Evolutionary conservation across 208 protist genomes (phyloP), one percentile per base, ranked within the genome.

Genomic region (Angomonas ambiguus): DNA sequence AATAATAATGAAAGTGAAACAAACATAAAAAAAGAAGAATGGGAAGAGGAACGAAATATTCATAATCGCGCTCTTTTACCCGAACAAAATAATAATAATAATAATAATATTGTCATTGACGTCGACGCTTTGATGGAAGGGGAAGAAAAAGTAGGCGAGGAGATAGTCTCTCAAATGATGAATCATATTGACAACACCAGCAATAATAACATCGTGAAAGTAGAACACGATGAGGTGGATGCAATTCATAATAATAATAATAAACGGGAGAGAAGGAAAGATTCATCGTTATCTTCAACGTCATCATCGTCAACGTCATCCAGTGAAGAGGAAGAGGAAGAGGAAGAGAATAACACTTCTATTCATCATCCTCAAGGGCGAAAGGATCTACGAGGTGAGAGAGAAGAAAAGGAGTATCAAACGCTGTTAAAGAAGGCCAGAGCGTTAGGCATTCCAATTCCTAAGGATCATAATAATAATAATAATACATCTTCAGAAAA

Each of bases 81-180:
- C 13, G 22, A 25, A 11, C 11, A 34, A 27, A 34, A 22, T 65
- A 65, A 38, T 41, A 38, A 41, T 27, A 33, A 22, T 1, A 51
- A 66, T 0, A 48, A 55, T 3, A 11, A 58, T 28, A 64, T 69
- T 22, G 77, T 87, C 10, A 90, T 93, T 59, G 87, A 93, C 65
- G 82, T 93, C 11, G 87, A 93, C 63, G 78, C 77, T 22, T 60
- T 90, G 22, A 93, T 93, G 87, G 83, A 93, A 53, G 72, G 74
- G 10, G 67, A 78, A 18, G 83, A 87, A 20, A 78, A 81, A 48
- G 48, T 62, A 72, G 42, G 72, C 55, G 51, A 71, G 51, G 34
- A 67, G 45, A 5, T 4, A 58, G 2, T 48, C 20, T 27, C 10
- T 11, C 24, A 67, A 65, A 2, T 2, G 34, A 33, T 10, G 25